phyloP scores from a whole-genome alignment of 225 moss, liverwort and hornwort species.

The Asterella californica region DNA sequence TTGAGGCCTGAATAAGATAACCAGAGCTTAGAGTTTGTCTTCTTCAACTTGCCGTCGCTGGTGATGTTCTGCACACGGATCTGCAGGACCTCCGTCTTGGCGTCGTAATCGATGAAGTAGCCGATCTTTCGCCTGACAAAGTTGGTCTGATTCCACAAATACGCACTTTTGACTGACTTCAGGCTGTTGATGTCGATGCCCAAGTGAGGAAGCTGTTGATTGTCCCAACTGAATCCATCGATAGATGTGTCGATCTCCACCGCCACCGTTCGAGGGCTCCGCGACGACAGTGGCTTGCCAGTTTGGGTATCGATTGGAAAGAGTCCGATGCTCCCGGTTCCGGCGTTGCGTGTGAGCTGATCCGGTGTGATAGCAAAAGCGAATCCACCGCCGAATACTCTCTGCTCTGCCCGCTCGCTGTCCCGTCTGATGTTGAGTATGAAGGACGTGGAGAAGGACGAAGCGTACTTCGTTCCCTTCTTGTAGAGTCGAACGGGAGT shows the following conservation, averaged over 20 bases:
- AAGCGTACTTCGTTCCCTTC: conserved; percentile 38
- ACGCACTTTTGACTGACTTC: conserved; percentile 48
- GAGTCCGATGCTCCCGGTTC: conserved; percentile 42
- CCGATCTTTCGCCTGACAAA: conserved; percentile 44
- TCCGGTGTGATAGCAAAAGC: conserved; percentile 46
- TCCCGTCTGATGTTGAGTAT: conserved; percentile 40
- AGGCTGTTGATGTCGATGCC: conserved; percentile 61
- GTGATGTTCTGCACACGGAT: conserved; percentile 52
- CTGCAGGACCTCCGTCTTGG: conserved; percentile 37
- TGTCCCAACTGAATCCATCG: conserved; percentile 20
- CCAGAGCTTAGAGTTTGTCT: conserved; percentile 40
- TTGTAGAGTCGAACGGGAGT: conserved; percentile 44
- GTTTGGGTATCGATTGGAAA: conserved; percentile 44
- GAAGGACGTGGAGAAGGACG: conserved; percentile 46
- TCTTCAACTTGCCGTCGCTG: conserved; percentile 35
- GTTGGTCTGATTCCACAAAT: conserved; percentile 39
- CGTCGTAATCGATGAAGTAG: conserved; percentile 50
- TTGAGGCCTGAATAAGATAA: conserved; percentile 31
- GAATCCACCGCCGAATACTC: conserved; percentile 47
- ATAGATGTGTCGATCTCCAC: conserved; percentile 56
- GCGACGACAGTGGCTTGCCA: conserved; percentile 25
- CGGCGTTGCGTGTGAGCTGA: conserved; percentile 28
- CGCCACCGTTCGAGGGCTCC: conserved; percentile 43
- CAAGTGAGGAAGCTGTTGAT: conserved; percentile 35
- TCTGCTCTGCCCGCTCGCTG: conserved; percentile 34